phyloP scores from a whole-genome alignment of 164 flowering plant species.

The Euptelea pleiosperma region DNA sequence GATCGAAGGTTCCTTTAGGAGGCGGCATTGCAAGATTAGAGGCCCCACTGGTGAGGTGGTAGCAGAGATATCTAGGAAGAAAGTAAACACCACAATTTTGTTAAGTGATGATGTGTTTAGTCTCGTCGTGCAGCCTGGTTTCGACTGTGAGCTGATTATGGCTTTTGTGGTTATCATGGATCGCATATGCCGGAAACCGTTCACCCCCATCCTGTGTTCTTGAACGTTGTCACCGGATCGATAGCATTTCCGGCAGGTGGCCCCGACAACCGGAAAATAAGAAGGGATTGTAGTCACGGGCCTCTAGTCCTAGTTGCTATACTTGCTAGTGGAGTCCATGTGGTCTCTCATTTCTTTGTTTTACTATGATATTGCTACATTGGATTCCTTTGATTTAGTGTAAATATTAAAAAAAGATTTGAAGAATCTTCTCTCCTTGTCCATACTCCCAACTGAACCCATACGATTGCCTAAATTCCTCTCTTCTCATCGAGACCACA shows the following conservation, averaged over 20 bases:
- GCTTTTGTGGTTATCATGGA: slow-evolving; percentile 61
- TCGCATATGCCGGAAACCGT: slow-evolving; percentile 45
- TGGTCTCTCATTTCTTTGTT: neutral
- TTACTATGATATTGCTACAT: neutral
- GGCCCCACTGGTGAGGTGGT: slow-evolving; percentile 31
- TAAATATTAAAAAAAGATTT: no score
- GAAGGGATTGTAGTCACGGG: neutral
- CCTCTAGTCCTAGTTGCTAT: neutral
- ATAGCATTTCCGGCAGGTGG: neutral
- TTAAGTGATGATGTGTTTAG: slow-evolving; percentile 53
- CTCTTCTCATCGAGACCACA: no score
- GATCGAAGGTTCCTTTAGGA: slow-evolving; percentile 46
- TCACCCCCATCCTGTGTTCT: slow-evolving; percentile 43
- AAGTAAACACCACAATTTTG: slow-evolving; percentile 38
- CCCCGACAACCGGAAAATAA: neutral
- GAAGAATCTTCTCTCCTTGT: no score
- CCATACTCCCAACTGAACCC: no score
- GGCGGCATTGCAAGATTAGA: slow-evolving; percentile 39
- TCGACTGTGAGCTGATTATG: slow-evolving; percentile 41
- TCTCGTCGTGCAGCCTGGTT: slow-evolving; percentile 43
- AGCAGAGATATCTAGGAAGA: slow-evolving; percentile 50
- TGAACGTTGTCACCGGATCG: neutral
- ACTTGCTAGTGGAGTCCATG: neutral
- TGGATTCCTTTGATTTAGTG: neutral
- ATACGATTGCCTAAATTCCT: no score